Evolutionary conservation across 768 basidiomycete species (phyloP).

Genomic region (Psilocybe azurescens): DNA sequence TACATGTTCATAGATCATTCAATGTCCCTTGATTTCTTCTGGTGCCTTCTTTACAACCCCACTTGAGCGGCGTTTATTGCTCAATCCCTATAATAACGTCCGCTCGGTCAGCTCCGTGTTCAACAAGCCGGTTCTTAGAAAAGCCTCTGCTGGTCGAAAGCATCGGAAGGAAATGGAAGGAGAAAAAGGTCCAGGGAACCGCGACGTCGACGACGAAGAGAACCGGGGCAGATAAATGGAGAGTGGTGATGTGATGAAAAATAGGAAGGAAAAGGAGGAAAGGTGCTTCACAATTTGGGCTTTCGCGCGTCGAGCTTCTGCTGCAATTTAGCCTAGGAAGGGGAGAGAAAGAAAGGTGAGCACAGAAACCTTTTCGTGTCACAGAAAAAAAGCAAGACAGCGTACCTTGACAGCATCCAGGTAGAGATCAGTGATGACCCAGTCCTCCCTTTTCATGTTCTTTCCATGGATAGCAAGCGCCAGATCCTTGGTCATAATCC

Average conservation of each 20-base stretch:
- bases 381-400: constrained; percentile 15
- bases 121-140: neutral
- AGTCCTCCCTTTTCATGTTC: constrained; percentile 90
- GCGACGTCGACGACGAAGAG: neutral
- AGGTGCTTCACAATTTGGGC: constrained; percentile 23
- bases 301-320: constrained; percentile 43
- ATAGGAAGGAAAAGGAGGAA: neutral
- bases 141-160: neutral
- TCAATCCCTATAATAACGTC: neutral
- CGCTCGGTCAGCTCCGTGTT: neutral
- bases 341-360: constrained; percentile 1
- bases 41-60: neutral
- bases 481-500: constrained; percentile 96
- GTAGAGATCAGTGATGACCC: constrained; percentile 94
- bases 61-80: neutral
- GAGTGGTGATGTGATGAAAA: neutral
- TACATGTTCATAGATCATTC: neutral
- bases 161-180: neutral
- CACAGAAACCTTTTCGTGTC: neutral
- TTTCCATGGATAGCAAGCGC: constrained; percentile 94
- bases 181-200: neutral
- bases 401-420: constrained; percentile 92
- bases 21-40: neutral
- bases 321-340: constrained; percentile 45
- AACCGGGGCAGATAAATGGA: neutral